Percentiles rank a stretch among this genome's conserved stretches.
These are phyloP conservation scores for Eucalyptus cloeziana DNA, from an alignment of 345 rosid genomes.

Conservation along the genomic window DNA sequence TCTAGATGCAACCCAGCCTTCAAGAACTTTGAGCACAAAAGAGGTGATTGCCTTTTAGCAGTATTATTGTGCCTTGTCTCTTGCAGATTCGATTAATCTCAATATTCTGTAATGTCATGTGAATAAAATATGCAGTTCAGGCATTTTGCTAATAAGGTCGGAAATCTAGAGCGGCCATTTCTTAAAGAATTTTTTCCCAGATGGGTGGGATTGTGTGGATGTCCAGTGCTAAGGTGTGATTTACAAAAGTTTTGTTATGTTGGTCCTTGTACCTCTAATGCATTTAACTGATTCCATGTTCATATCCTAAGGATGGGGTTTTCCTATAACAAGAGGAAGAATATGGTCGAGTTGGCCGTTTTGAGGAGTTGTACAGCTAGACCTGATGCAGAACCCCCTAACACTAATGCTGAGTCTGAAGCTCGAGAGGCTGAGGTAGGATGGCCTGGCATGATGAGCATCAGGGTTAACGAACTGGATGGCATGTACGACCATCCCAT, in stretches of 20 bases:
- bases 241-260: background rate
- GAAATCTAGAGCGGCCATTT: slow-evolving; percentile 95
- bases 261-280: background rate
- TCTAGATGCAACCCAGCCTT: slow-evolving; percentile 36
- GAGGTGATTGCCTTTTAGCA: slow-evolving; percentile 44
- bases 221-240: slow-evolving; percentile 79
- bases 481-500: slow-evolving; percentile 94
- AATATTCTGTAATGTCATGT: background rate
- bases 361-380: slow-evolving; percentile 73
- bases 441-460: slow-evolving; percentile 99
- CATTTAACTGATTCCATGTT: background rate
- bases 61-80: background rate
- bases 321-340: slow-evolving; percentile 92
- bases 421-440: slow-evolving; percentile 79
- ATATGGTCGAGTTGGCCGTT: slow-evolving; percentile 89
- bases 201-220: slow-evolving; percentile 86
- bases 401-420: slow-evolving; percentile 62
- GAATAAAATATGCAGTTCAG: slow-evolving; percentile 55
- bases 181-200: slow-evolving; percentile 89
- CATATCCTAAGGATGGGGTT: slow-evolving; percentile 72
- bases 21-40: slow-evolving; percentile 82
- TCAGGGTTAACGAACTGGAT: slow-evolving; percentile 87
- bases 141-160: slow-evolving; percentile 84
- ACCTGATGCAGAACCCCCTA: slow-evolving; percentile 43
- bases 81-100: background rate